Evolutionary conservation across 2,329 filamentous ascomycete genomes (phyloP), one percentile per base, ranked within the genome.

Genomic region (Thielaviopsis ethacetica): DNA sequence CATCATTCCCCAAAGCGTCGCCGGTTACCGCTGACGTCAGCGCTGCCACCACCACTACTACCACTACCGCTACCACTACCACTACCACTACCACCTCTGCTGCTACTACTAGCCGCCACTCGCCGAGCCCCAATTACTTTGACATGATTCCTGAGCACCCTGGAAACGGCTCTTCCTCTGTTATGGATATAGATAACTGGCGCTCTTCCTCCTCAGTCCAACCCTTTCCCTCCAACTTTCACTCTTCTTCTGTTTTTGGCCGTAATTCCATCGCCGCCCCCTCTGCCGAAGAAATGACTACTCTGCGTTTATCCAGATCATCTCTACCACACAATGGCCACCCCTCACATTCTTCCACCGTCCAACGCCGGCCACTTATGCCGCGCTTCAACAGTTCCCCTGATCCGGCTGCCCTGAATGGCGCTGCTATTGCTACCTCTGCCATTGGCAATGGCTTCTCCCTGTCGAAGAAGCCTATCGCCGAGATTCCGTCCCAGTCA

Each of bases 81-180:
- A 51, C 55, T 54, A 24, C 15, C 44, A 17, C 41, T 17, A 53
- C 41, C n/a, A n/a, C n/a, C n/a, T n/a, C n/a, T n/a, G n/a, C n/a
- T 9, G 30, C 53, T 19, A 27, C 41, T 26, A 17, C 30, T 26
- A 53, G 41, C 21, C 53, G 49, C n/a, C 44, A 27, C 44, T 56
- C 53, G 19, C 73, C 82, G 10, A 91, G 88, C 68, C 88, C 89
- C 13, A 94, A 91, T 68, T 95, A 95, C 71, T 95, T 95, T 68
- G 87, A 86, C 59, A 80, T 94, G 61, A 75, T 83, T 30, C 73
- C 88, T 62, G 83, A 89, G 61, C 65, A 62, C 38, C 69, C 80
- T 21, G 70, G 73, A 53, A 75, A 71, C 59, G 82, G 87, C 62
- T 83, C 84, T 57, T 85, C 84, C 2, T 79, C 77, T 4, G 75